phyloP scores from a whole-genome alignment of 2,329 filamentous ascomycete genomes.

The Aspergillus chevalieri region DNA sequence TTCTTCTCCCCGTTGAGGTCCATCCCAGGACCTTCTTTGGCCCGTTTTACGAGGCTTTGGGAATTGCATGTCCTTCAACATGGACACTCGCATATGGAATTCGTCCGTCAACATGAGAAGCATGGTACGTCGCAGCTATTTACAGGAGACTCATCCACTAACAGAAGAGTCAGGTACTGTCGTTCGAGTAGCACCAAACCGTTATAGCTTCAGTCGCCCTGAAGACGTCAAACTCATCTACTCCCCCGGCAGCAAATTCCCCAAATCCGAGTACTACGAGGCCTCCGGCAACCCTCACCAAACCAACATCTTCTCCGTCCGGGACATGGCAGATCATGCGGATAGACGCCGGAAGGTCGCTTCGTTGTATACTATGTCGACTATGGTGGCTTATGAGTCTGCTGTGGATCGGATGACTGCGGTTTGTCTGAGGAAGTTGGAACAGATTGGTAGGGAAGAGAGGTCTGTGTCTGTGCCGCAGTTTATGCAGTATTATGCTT shows the following conservation, averaged over 20 bases:
- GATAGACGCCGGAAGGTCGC: constrained; percentile 9
- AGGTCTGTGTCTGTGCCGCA: constrained; percentile 12
- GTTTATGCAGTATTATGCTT: constrained; percentile 23
- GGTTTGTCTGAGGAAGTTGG: constrained; percentile 2
- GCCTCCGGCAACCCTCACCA: constrained; percentile 3
- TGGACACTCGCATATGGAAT: constrained; percentile 1
- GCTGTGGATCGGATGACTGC: constrained; percentile 9
- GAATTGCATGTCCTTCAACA: constrained; percentile 2
- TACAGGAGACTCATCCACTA: neutral
- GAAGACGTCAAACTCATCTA: constrained; percentile 11
- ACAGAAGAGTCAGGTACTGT: neutral
- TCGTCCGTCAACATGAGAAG: constrained; percentile 1
- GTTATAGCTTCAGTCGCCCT: constrained; percentile 7
- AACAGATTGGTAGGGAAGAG: constrained; percentile 1
- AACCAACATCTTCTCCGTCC: constrained; percentile 6
- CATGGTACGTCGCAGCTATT: neutral
- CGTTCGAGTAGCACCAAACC: constrained; percentile 9
- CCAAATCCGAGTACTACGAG: constrained; percentile 13
- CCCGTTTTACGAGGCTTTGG: constrained; percentile 19
- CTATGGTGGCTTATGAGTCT: constrained; percentile 9
- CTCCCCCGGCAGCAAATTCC: constrained; percentile 8
- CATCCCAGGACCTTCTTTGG: constrained; percentile 1
- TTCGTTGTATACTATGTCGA: constrained; percentile 10
- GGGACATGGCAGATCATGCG: constrained; percentile 2
- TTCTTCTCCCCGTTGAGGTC: neutral